Evolutionary conservation across 2,329 filamentous ascomycete genomes (phyloP).

Genomic region (Monilinia vaccinii-corymbosi): DNA sequence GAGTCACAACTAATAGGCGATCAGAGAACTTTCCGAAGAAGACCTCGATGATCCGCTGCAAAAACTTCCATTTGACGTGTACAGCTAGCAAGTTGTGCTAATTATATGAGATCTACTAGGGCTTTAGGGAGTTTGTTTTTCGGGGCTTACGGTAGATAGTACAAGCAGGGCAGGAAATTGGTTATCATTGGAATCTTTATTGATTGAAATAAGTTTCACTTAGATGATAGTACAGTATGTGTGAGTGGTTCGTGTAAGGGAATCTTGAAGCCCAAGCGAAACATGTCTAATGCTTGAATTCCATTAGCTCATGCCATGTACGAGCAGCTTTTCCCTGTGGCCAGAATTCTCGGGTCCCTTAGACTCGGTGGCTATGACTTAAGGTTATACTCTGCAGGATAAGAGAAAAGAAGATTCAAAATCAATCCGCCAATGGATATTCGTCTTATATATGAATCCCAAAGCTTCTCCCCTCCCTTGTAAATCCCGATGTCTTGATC

Average conservation of each 20-base stretch:
- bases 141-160: not conserved
- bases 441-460: not conserved
- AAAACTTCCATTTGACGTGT: not conserved
- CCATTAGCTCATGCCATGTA: not conserved
- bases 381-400: not conserved
- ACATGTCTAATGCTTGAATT: not conserved
- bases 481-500: not conserved
- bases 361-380: conserved; percentile 8
- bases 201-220: not conserved
- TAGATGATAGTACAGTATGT: not conserved
- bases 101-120: not conserved
- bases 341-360: conserved; percentile 6
- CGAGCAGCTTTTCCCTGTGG: conserved; percentile 5
- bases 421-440: not conserved
- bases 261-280: not conserved
- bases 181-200: not conserved
- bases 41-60: not conserved
- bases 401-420: not conserved
- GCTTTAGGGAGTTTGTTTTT: not conserved
- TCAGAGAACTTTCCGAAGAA: conserved; percentile 1
- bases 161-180: not conserved
- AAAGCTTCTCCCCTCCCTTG: not conserved
- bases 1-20: conserved; percentile 1
- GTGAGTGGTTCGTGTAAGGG: not conserved
- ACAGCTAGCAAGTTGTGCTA: not conserved